Evolutionary conservation across 306 rosid species (phyloP), one percentile per base, ranked within the genome.

Genomic region (Trifolium repens): DNA sequence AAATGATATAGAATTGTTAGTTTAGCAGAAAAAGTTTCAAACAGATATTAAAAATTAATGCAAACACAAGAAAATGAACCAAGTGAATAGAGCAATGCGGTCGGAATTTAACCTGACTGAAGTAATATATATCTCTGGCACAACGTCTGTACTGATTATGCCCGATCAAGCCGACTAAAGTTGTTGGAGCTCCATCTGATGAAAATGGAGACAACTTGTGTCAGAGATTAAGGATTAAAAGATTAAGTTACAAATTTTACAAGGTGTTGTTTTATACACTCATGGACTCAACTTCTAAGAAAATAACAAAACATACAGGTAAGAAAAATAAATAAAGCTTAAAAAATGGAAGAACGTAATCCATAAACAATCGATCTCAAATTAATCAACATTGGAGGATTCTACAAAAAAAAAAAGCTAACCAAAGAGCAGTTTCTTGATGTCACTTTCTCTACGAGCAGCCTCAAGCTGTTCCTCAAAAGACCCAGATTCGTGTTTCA

Each of bases 401-500:
- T 35, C 46, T 11, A 71, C 16, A 27, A 34, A 39, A 42, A 34
- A 39, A 76, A 62, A 64, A 69, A 70, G 87, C 99, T 88, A 74
- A 96, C 99, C 98, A 67, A 92, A 85, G 58, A 96, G 86, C 81
- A 96, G 66, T 85, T 92, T 96, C 85, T 89, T 92, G 72, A 96
- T 86, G 67, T 90, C 87, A 80, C 85, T 92, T 55, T 97, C 98
- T 82, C 98, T 85, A 43, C 99, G 99, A 83, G 96, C 90, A 72
- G 98, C 99, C 87, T 96, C 99, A 39, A 96, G 98, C 75, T 96
- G 87, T 74, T 86, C 80, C 89, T 96, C 97, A 49, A 96, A 96
- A 39, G 93, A 89, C 42, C 85, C 91, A 5, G 86, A 82, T 62
- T 84, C 88, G 9, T 82, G 83, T 78, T 80, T 80, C 4, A 53